phyloP scores from a whole-genome alignment of 1,284 basidiomycete genomes.

The Cystobasidiaceae sp. region DNA sequence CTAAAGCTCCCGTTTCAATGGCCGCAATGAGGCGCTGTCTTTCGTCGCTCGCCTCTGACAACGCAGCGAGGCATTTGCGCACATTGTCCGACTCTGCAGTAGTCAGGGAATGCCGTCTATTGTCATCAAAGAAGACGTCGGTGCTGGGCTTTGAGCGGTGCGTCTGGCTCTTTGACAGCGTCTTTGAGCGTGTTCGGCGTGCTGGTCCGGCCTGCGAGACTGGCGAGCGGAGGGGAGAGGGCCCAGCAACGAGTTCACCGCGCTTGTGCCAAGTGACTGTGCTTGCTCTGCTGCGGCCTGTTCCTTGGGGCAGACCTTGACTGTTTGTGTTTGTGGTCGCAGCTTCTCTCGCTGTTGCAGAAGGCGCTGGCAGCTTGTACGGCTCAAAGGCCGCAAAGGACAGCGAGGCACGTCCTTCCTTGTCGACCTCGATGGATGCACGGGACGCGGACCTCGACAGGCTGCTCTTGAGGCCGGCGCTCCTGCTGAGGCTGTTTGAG shows the following conservation, averaged over 20 bases:
- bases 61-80: background rate
- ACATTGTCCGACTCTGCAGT: background rate
- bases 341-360: too few relatives aligned
- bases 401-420: conserved; percentile 6
- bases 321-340: background rate
- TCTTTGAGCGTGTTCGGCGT: conserved; percentile 3
- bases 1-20: too few relatives aligned
- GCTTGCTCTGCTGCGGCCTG: conserved; percentile 3
- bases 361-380: background rate
- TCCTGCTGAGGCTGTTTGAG: background rate
- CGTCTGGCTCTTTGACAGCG: background rate
- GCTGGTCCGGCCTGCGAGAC: conserved; percentile 1
- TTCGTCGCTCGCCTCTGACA: background rate
- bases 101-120: background rate
- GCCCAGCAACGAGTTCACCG: background rate
- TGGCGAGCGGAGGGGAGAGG: background rate
- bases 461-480: background rate
- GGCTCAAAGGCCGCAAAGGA: conserved; percentile 7
- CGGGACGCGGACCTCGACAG: background rate
- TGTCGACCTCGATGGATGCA: background rate
- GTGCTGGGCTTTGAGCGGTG: background rate
- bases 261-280: background rate
- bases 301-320: background rate
- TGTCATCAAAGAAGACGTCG: background rate
- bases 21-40: background rate